Base-by-base conservation (phyloP, 768 basidiomycete genomes). In the Baorangia bicolor region DNA sequence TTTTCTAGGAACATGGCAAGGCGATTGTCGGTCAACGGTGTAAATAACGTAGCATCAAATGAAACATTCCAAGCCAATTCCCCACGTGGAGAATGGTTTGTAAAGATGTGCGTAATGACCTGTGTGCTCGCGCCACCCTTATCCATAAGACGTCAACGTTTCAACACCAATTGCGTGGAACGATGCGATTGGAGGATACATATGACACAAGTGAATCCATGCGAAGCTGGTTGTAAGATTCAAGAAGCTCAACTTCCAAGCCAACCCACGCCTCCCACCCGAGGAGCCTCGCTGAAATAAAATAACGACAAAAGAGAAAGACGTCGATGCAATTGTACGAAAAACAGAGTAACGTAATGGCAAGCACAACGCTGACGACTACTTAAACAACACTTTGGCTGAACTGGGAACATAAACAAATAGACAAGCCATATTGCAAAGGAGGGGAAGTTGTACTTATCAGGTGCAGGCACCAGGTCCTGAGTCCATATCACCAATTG, bases 11-110 rank as follows among this genome's bases (percentile, higher is more conserved):
- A 67, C 90, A 92, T 63, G 92, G 92, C 44, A 87, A 83, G 64
- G 77, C 83, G 7, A 93, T 94, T 58, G 87, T 94, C 11, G 85
- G 85, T 10, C 90, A 93, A 64, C 80, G 92, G 65, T 94, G 92
- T 79, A 94, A 93, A 76, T 94, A 74, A 50, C 21, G 57, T 49
- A 37, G 39, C 37, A 52, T 50, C 47, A 7, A 43, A 52, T 49
- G 51, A 41, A 49, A 38, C 31, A 31, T 53, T 45, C 25, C 37
- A 47, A 16, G 34, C 28, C 18, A 27, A 20, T 14, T 27, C 20
- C 10, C 23, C 21, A 51, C 40, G 16, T n/a, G 14, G 13, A n/a
- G 7, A 23, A 45, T 30, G n/a, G 41, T 5, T 13, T 14, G 27
- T 12, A 25, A 27, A 35, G 20, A n/a, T 23, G 23, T 42, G 33